A percentile compares a stretch with the other conserved stretches of the same genome.
Conservation (phyloP, 2,329 filamentous ascomycete genomes). For the Drechslerella coelobrocha region DNA sequence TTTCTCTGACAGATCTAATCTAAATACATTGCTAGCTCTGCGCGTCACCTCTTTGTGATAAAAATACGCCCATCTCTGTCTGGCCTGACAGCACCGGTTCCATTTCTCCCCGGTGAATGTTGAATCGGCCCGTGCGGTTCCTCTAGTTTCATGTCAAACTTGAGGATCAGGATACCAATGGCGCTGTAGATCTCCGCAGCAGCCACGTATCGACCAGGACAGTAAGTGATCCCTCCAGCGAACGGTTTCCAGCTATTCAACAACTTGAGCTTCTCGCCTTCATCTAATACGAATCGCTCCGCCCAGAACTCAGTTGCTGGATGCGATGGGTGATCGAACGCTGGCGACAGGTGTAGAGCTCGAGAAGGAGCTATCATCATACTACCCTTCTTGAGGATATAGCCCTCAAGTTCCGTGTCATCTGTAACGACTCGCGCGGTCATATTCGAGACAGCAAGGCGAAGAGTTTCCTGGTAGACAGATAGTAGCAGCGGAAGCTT, state of each 20-base stretch:
- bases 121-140: conserved; percentile 26
- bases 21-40: neutral
- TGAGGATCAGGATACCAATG: conserved; percentile 20
- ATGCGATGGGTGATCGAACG: conserved; percentile 28
- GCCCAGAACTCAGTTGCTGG: conserved; percentile 38
- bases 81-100: conserved; percentile 28
- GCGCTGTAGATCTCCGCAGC: conserved; percentile 14
- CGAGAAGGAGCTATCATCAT: conserved; percentile 34
- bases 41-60: neutral
- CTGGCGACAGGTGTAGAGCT: conserved; percentile 22
- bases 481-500: conserved; percentile 28
- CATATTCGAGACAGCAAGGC: conserved; percentile 35
- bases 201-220: conserved; percentile 31
- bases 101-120: conserved; percentile 22
- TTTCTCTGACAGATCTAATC: too few species aligned
- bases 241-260: conserved; percentile 45
- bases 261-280: conserved; percentile 21
- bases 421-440: conserved; percentile 25
- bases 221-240: conserved; percentile 31
- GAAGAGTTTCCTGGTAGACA: conserved; percentile 27
- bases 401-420: conserved; percentile 28
- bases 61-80: conserved; percentile 23
- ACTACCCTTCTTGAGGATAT: conserved; percentile 29
- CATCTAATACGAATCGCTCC: conserved; percentile 35
- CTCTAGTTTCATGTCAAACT: conserved; percentile 32